phyloP scores from a whole-genome alignment of 305 asterid genomes.

The Nicotiana rustica region DNA sequence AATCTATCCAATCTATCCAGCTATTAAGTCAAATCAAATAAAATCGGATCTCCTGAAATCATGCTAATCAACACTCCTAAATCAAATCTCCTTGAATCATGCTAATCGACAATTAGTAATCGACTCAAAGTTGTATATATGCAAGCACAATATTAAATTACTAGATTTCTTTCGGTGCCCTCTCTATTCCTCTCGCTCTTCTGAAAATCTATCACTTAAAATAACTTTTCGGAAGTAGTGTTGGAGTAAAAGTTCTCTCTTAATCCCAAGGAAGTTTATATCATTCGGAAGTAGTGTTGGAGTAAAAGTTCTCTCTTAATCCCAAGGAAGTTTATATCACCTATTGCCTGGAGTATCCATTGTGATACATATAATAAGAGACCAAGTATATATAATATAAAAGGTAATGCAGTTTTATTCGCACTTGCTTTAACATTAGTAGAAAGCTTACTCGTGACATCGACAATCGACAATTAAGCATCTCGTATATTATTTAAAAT shows the following conservation, averaged over 20 bases:
- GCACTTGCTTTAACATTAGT: background rate
- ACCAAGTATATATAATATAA: background rate
- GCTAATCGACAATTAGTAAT: background rate
- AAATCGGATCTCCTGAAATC: too few species aligned
- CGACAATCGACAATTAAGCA: background rate
- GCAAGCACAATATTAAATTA: background rate
- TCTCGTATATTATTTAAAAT: conserved; percentile 2
- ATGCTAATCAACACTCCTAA: too few species aligned
- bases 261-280: background rate
- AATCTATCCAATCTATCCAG: too few species aligned
- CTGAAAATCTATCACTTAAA: conserved; percentile 7
- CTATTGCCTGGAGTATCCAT: conserved; percentile 22
- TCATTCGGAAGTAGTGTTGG: background rate
- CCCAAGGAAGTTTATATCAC: background rate
- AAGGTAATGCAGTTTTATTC: conserved; percentile 22
- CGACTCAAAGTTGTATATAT: conserved; percentile 15
- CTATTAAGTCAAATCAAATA: too few species aligned
- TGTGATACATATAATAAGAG: background rate
- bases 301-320: background rate
- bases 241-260: background rate
- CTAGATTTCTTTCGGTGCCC: background rate
- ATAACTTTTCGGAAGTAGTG: background rate
- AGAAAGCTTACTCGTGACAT: conserved; percentile 20
- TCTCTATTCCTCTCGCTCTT: conserved; percentile 16
- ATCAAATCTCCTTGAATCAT: too few species aligned